Evolutionary conservation across 441 rosid species (phyloP).

Genomic region (Jatropha multifida): DNA sequence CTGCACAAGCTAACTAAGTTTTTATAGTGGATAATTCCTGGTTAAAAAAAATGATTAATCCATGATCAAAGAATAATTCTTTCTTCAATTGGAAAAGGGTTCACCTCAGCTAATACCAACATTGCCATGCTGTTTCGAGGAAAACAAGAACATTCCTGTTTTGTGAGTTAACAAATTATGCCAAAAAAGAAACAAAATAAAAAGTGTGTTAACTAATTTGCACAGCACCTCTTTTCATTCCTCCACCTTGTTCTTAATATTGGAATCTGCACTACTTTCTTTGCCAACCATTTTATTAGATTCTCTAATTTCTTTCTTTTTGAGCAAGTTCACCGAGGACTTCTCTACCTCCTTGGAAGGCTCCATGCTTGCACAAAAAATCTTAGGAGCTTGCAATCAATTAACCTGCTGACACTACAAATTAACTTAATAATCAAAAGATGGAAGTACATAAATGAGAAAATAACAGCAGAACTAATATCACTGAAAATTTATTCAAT

Average conservation of each 20-base stretch:
- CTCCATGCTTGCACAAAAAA: background rate
- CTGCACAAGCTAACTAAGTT: too few species aligned
- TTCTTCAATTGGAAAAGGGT: too few species aligned
- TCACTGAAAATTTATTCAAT: background rate
- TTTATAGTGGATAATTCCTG: too few species aligned
- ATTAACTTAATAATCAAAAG: background rate
- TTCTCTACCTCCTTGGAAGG: background rate
- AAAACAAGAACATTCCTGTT: background rate
- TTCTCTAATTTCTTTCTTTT: slow-evolving; percentile 13
- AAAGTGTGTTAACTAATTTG: background rate
- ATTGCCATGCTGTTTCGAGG: too few species aligned
- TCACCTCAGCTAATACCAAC: too few species aligned
- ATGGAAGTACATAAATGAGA: background rate
- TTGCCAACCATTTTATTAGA: slow-evolving; percentile 16
- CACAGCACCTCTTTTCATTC: background rate
- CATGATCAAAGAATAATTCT: too few species aligned
- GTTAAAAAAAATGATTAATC: too few species aligned
- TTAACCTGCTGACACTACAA: background rate
- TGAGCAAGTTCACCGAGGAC: slow-evolving; percentile 2
- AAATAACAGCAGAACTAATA: background rate
- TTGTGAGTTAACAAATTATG: background rate
- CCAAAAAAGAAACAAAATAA: too few species aligned
- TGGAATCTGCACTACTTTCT: slow-evolving; percentile 7
- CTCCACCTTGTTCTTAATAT: slow-evolving; percentile 12
- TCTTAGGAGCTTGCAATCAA: background rate